Evolutionary conservation across 371 early-diverging fungal genomes (phyloP).

Genomic region (Nematocida ausubeli): DNA sequence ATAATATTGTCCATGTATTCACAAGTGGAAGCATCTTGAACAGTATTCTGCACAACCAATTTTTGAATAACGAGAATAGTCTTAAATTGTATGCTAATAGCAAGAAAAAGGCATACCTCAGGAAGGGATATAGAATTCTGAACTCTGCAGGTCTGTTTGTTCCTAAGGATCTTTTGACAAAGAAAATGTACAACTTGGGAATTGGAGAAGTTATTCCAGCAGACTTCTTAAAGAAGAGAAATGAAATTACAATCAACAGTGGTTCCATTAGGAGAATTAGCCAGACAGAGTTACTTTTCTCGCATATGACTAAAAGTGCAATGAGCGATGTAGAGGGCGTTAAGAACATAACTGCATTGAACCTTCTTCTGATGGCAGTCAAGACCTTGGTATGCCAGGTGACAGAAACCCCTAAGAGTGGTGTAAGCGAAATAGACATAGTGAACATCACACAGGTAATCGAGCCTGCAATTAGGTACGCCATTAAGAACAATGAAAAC

Average conservation of each 20-base stretch:
- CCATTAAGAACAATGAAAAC: constrained; percentile 12
- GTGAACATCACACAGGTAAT: constrained; percentile 6
- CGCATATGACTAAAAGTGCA: not conserved
- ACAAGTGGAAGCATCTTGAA: too few species aligned
- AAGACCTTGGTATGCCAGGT: not conserved
- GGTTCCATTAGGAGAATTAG: not conserved
- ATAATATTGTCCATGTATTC: too few species aligned
- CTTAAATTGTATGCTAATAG: too few species aligned
- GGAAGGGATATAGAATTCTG: too few species aligned
- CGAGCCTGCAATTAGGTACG: constrained; percentile 11
- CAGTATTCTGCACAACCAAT: too few species aligned
- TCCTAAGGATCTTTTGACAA: not conserved
- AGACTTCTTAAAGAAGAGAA: not conserved
- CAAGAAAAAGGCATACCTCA: too few species aligned
- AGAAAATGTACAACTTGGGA: not conserved
- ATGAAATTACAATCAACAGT: not conserved
- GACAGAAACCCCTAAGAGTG: not conserved
- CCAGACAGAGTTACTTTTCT: not conserved
- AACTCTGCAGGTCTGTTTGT: not conserved
- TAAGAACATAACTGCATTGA: not conserved
- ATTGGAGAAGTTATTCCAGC: not conserved
- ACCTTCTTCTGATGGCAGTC: not conserved
- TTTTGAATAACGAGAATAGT: too few species aligned
- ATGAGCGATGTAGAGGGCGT: not conserved
- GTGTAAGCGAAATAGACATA: not conserved